Evolutionary conservation across 768 basidiomycete species (phyloP).

Genomic region (Omphalotus guepiniiformis): DNA sequence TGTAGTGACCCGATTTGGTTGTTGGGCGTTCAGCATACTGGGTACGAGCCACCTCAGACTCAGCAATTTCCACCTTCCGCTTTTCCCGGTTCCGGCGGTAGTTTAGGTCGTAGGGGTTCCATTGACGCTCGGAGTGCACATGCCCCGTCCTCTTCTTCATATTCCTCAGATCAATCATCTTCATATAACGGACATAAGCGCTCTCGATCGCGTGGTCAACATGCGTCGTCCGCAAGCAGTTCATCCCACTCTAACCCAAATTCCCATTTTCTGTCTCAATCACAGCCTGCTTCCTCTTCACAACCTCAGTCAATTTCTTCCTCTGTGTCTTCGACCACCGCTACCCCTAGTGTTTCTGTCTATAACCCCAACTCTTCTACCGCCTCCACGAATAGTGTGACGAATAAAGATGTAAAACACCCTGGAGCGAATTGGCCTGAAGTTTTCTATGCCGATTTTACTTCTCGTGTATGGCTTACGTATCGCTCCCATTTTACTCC

Average conservation of each 20-base stretch:
- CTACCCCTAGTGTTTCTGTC: constrained; percentile 18
- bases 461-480: constrained; percentile 84
- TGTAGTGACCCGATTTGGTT: constrained; percentile 86
- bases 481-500: constrained; percentile 87
- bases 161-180: constrained; percentile 27
- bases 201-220: constrained; percentile 9
- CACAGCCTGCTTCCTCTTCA: constrained; percentile 21
- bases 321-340: constrained; percentile 29
- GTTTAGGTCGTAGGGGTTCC: constrained; percentile 30
- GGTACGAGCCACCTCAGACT: constrained; percentile 49
- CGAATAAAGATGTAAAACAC: constrained; percentile 17
- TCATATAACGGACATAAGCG: constrained; percentile 8
- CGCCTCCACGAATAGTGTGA: constrained; percentile 1
- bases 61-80: constrained; percentile 14
- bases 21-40: constrained; percentile 77
- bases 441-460: constrained; percentile 85
- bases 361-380: constrained; percentile 11
- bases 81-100: constrained; percentile 9
- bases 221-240: constrained; percentile 39
- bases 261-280: constrained; percentile 9
- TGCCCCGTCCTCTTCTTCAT: constrained; percentile 40
- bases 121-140: constrained; percentile 30
- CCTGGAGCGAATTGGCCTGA: constrained; percentile 67
- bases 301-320: constrained; percentile 4
- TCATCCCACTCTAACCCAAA: constrained; percentile 37